Percentiles rank a stretch among this genome's conserved stretches.
Conservation (phyloP, 1,284 basidiomycete genomes). For the Apiotrichum veenhuisii region DNA sequence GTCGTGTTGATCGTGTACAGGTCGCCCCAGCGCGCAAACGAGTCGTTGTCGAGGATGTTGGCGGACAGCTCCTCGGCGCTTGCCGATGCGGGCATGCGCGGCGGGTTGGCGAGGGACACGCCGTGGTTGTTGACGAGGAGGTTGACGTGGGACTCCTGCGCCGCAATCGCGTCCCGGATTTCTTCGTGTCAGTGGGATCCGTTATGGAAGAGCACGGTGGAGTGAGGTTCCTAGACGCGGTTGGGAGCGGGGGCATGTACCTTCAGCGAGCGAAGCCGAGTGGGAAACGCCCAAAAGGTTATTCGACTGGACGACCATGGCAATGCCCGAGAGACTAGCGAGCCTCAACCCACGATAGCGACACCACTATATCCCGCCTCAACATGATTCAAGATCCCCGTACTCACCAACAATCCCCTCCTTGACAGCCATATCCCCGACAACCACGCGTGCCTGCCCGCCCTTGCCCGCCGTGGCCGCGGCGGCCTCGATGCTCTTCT, state of each 20-base stretch:
- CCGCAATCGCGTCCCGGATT: slow-evolving; percentile 27
- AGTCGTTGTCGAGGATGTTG: slow-evolving; percentile 46
- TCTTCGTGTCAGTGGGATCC: slow-evolving; percentile 20
- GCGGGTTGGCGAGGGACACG: slow-evolving; percentile 32
- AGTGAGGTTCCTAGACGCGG: not conserved
- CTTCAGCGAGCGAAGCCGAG: too few species aligned
- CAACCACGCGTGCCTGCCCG: slow-evolving; percentile 33
- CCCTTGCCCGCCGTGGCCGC: slow-evolving; percentile 18
- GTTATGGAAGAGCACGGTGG: not conserved
- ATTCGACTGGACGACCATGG: too few species aligned
- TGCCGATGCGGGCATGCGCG: slow-evolving; percentile 35
- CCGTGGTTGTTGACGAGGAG: slow-evolving; percentile 44
- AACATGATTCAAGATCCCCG: too few species aligned
- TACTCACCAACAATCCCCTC: slow-evolving; percentile 31
- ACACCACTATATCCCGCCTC: too few species aligned
- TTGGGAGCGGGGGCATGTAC: too few species aligned
- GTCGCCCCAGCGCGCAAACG: slow-evolving; percentile 40
- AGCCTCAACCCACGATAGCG: too few species aligned
- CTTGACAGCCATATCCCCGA: slow-evolving; percentile 41
- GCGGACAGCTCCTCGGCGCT: slow-evolving; percentile 40
- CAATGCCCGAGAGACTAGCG: too few species aligned
- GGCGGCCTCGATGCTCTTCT: slow-evolving; percentile 31
- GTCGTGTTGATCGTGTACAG: slow-evolving; percentile 46
- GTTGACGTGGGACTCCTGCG: slow-evolving; percentile 40
- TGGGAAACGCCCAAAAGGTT: too few species aligned